These are phyloP conservation scores for Diaporthe sp. DNA, from an alignment of 2,329 filamentous ascomycete genomes.

Conservation along the genomic window DNA sequence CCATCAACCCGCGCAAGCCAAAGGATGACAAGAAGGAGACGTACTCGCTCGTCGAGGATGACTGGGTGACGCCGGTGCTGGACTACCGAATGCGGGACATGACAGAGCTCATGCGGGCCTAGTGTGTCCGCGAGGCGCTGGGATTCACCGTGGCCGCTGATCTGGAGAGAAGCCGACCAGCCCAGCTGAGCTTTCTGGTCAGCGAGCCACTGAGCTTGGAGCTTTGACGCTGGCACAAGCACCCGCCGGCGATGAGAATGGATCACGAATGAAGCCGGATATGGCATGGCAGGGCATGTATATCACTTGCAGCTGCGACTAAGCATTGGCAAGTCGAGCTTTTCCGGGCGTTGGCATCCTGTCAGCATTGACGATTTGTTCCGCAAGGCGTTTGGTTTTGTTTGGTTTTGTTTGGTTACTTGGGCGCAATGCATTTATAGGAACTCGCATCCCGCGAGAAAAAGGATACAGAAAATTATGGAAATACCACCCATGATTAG, in stretches of 20 bases:
- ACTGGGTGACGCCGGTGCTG: slow-evolving; percentile 71
- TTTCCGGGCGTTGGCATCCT: background rate
- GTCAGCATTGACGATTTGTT: background rate
- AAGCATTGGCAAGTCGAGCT: background rate
- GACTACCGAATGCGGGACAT: slow-evolving; percentile 74
- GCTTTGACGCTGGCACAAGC: background rate
- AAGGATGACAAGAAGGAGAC: slow-evolving; percentile 65
- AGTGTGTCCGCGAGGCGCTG: slow-evolving; percentile 24
- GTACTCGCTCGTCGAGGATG: slow-evolving; percentile 71
- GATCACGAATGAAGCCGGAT: background rate
- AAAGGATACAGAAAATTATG: background rate
- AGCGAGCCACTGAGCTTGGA: background rate
- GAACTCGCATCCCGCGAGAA: background rate
- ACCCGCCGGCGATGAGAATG: background rate
- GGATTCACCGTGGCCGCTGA: background rate
- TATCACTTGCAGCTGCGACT: background rate
- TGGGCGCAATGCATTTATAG: background rate
- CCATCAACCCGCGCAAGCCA: slow-evolving; percentile 74
- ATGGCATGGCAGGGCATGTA: background rate
- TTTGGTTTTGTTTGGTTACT: background rate
- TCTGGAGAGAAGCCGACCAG: background rate
- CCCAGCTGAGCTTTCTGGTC: background rate
- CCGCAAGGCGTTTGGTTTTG: slow-evolving; percentile 14
- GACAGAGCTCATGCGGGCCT: slow-evolving; percentile 60
- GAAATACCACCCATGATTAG: slow-evolving; percentile 33